Base-by-base conservation (phyloP, 2,329 filamentous ascomycete genomes). In the Xylaria digitata region DNA sequence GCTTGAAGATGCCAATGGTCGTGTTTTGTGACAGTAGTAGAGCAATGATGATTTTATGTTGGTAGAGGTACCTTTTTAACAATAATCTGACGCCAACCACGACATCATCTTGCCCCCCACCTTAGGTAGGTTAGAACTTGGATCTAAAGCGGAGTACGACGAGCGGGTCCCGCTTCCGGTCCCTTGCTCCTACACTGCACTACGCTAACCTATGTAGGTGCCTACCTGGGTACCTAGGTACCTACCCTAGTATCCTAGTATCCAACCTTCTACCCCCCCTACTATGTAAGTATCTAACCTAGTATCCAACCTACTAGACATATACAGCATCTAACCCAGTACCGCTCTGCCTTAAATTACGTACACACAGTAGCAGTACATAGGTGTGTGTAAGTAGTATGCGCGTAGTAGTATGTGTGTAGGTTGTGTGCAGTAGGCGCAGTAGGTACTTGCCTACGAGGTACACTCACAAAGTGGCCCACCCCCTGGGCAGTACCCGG, bases 101-200 rank as follows among this genome's bases (percentile, higher is more conserved):
- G 58, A 66, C 63, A 66, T 66, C 63, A 66, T 66, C 58, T 56
- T 43, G 37, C 37, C 58, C 63, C 58, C 58, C 58, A 56, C 57
- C 17, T 30, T 52, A 52, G 48, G 26, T 52, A 34, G 17, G 54
- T 4, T 26, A 19, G 26, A 13, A 21, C 40, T 15, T 57, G 40
- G 23, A 45, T 40, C 42, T 30, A 46, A 26, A 46, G 54, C 42
- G 54, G 54, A 57, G 54, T 46, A 46, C 54, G 30, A 32, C 37
- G 23, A 55, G 43, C 53, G 37, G 53, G 53, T 55, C 53, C 53
- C 53, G 53, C 53, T 30, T 26, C 53, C 26, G 53, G 15, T 30
- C 53, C 53, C 37, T 55, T 23, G 52, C 34, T 19, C 13, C 45
- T 40, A 23, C 50, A 15, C 45, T 21, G 5, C 8, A 11, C 43